Evolutionary conservation across 352 stramenopile genomes (phyloP), one percentile per base, ranked within the genome.

Genomic region (Globisporangium rhizosaccharum): DNA sequence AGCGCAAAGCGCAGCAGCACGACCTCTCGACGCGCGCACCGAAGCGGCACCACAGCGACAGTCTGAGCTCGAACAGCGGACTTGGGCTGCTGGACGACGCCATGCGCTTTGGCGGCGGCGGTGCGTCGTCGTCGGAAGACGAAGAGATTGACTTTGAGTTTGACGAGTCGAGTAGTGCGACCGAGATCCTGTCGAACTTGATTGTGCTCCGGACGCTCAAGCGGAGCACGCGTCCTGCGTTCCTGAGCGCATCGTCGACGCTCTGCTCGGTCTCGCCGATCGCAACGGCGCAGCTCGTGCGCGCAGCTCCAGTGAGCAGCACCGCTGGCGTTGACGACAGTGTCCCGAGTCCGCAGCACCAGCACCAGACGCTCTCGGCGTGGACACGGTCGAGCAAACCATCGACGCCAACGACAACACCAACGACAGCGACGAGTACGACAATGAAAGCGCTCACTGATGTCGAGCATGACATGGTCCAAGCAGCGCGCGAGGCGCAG

Each of bases 181-280:
- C 83, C 0, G 82, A 93, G 55, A 82, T 88, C 37, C 52, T 93
- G 53, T 87, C 84, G 15, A 90, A 82, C 51, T 44, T 91, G 51
- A 90, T 93, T 51, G 79, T 93, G 23, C 66, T 87, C 36, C 79
- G 84, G 9, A 87, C 76, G 2, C 69, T 93, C 6, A 85, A 88
- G 59, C 79, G 72, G 20, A 88, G 63, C 26, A 78, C 76, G 33
- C 72, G 78, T 26, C 76, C 77, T 11, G 48, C 60, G 26, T 68
- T 68, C 10, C 51, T 79, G 36, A 58, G 60, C 17, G 51, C 69
- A n/a, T 65, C 57, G 20, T 72, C 72, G 25, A 77, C 73, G 48
- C 70, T 79, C 10, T 80, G 68, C 46, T 76, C 75, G 4, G 63
- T 75, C 48, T 86, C 75, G 28, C 63, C 73, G 28, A 75, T 76